These are phyloP conservation scores for Trifolium fragiferum DNA, from an alignment of 306 rosid genomes.

Conservation along the genomic window DNA sequence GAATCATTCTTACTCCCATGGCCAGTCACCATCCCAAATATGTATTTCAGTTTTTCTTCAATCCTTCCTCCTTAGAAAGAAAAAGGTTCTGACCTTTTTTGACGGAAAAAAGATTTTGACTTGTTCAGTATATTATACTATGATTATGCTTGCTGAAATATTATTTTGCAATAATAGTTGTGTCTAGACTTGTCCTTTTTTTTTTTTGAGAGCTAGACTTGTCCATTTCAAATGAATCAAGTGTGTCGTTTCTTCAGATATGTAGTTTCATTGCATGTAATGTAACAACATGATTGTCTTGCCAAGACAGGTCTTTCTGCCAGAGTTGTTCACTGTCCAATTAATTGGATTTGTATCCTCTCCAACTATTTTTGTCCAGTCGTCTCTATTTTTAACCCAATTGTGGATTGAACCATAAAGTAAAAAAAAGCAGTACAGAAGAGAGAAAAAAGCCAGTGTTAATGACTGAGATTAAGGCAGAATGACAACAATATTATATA, in stretches of 20 bases:
- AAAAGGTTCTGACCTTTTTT: background rate
- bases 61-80: background rate
- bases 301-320: background rate
- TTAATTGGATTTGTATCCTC: no score
- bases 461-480: no score
- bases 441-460: no score
- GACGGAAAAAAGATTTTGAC: background rate
- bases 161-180: background rate
- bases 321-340: background rate
- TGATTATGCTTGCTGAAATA: background rate
- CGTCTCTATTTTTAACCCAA: no score
- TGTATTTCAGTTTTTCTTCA: background rate
- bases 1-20: background rate
- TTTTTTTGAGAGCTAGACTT: no score
- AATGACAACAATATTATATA: no score
- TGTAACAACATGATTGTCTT: background rate
- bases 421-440: no score
- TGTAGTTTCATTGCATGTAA: background rate
- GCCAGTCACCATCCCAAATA: no score
- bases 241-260: conserved; percentile 2
- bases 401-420: no score
- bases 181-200: background rate
- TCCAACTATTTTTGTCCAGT: no score
- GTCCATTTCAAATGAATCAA: background rate
- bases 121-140: no score